These are phyloP conservation scores for Cornus controversa DNA, from an alignment of 148 eudicot genomes.

Conservation along the genomic window DNA sequence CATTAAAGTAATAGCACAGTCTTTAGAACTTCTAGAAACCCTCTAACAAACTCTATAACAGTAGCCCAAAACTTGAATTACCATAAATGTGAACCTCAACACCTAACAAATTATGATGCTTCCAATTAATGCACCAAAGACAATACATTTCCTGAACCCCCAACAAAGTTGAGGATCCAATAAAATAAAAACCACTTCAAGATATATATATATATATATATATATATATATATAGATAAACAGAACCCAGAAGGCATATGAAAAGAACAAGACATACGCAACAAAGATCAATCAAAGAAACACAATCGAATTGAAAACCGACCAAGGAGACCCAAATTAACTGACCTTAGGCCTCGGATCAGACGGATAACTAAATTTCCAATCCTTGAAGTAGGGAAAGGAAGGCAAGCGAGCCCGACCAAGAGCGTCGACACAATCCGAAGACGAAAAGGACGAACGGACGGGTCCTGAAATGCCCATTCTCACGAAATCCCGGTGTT, in stretches of 20 bases:
- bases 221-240: too few species aligned
- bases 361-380: slow-evolving; percentile 41
- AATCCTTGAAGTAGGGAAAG: slow-evolving; percentile 61
- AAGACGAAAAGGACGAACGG: slow-evolving; percentile 3
- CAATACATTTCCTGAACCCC: background rate
- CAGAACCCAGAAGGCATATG: too few species aligned
- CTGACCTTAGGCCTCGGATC: slow-evolving; percentile 53
- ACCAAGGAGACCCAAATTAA: background rate
- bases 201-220: too few species aligned
- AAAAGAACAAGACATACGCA: too few species aligned
- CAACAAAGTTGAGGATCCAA: background rate
- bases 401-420: slow-evolving; percentile 37
- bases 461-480: slow-evolving; percentile 19
- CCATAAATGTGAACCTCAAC: background rate
- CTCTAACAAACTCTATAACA: background rate
- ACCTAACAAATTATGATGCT: background rate
- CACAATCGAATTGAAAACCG: too few species aligned
- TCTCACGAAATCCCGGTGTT: slow-evolving; percentile 36
- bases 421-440: slow-evolving; percentile 35
- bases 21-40: background rate
- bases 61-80: slow-evolving; percentile 1
- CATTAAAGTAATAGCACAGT: too few species aligned
- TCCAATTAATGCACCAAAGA: background rate
- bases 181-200: background rate
- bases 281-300: background rate